Conservation (phyloP, 257 asterid genomes). For the Ocimum tenuiflorum region DNA sequence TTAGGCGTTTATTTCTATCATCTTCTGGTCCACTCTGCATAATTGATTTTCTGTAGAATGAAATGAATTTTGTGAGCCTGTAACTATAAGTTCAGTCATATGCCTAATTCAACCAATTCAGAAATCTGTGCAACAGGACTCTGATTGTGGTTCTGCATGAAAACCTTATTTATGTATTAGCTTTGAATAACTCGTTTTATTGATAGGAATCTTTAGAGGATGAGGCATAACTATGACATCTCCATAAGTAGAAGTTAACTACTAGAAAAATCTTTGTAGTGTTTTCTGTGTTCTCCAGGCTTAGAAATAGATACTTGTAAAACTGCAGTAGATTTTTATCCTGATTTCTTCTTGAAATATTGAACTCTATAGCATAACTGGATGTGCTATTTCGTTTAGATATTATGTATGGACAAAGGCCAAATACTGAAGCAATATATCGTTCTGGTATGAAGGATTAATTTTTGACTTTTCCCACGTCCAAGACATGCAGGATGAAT, state of each 20-base stretch:
- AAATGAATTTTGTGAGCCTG: neutral
- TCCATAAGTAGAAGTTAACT: neutral
- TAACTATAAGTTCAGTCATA: neutral
- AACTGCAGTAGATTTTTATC: neutral
- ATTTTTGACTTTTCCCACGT: constrained; percentile 22
- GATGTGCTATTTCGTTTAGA: neutral
- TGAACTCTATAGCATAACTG: neutral
- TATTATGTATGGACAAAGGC: neutral
- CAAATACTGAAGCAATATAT: neutral
- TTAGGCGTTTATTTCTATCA: neutral
- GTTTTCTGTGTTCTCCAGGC: neutral
- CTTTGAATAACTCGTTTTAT: neutral
- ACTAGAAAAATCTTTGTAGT: too few relatives aligned
- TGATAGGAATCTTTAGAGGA: too few relatives aligned
- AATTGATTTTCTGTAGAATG: neutral
- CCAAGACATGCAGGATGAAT: constrained; percentile 79
- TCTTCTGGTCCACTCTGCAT: neutral
- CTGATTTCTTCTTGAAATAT: neutral
- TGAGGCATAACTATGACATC: neutral
- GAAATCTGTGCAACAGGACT: neutral
- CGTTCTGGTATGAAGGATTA: constrained; percentile 11
- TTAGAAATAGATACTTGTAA: neutral
- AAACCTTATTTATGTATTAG: neutral
- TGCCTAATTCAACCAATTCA: neutral
- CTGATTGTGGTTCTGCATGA: neutral